Base-by-base conservation (phyloP, 1,139 yeast genomes). In the Blastobotrys ciferrii region DNA sequence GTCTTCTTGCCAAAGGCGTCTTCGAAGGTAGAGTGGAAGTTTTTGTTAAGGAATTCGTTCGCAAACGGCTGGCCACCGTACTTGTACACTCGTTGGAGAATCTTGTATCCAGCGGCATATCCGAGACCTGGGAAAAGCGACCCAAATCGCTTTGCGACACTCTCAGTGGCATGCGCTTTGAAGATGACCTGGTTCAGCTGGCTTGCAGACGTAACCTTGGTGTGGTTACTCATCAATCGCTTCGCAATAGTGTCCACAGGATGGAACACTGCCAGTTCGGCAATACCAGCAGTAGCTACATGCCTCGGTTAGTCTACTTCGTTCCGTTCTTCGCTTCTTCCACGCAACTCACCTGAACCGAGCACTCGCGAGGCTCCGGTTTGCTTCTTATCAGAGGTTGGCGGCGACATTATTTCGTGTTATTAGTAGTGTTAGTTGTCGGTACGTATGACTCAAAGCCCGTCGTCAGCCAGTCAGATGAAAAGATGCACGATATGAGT, bases 41-140 rank as follows among this genome's bases (percentile, higher is more conserved):
- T 85, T 60, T 77, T 75, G 60, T 87, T 79, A 66, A 92, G 77
- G 66, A 84, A 87, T 71, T 92, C 99, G 66, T 91, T 92, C 56
- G 94, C 99, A 66, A 89, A 91, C 49, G 99, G 98, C 72, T 92
- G 99, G 47, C 99, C 99, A 66, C 98, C 98, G 69, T 94, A 92
- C 72, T 92, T 92, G 79, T 94, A 92, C 48, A 92, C 97, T 74
- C 99, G 84, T 73, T 92, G 99, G 63, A 92, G 77, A 62, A 92
- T 85, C 75, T 92, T 92, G 78, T 92, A 92, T 59, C 91, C 87
- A 43, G 98, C 98, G 58, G 98, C 98, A 65, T 94, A 92, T 20
- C 98, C 98, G 58, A 92, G 78, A 66, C 99, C 99, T 13, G 99
- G 98, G 75, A 92, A 92, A 58, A 92, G 77, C 12, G 98, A 85